Percentiles rank a stretch among this genome's conserved stretches.
phyloP scores from a whole-genome alignment of 805 yeast genomes.

The Yarrowia divulgata region DNA sequence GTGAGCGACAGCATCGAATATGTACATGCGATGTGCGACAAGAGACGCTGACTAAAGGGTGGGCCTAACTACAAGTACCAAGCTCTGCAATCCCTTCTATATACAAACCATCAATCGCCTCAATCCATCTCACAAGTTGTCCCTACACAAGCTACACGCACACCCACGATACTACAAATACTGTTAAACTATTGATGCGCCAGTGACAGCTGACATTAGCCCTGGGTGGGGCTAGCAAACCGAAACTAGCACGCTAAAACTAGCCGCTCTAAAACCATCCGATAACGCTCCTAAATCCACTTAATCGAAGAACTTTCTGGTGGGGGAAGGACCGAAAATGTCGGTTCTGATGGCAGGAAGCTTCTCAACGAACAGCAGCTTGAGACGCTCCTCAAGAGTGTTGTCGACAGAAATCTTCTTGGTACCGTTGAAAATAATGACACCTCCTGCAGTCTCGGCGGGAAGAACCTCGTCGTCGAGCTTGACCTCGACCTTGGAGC shows the following conservation, averaged over 20 bases:
- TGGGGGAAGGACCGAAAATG: slow-evolving; percentile 70
- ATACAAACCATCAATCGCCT: too few species aligned
- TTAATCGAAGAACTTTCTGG: slow-evolving; percentile 91
- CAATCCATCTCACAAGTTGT: too few species aligned
- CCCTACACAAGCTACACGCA: too few species aligned
- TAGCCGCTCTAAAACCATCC: neutral
- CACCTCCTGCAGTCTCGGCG: slow-evolving; percentile 83
- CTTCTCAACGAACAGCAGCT: slow-evolving; percentile 79
- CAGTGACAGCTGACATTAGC: neutral
- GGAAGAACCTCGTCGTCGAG: slow-evolving; percentile 68
- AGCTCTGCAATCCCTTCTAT: too few species aligned
- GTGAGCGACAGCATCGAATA: too few species aligned
- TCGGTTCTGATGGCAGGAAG: slow-evolving; percentile 93
- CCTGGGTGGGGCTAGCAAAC: neutral
- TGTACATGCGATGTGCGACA: too few species aligned
- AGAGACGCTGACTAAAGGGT: too few species aligned
- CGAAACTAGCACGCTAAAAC: neutral
- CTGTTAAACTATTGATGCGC: slow-evolving; percentile 4
- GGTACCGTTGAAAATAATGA: slow-evolving; percentile 66
- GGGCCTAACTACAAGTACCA: too few species aligned
- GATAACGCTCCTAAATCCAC: neutral
- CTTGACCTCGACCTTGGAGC: slow-evolving; percentile 61
- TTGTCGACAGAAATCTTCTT: slow-evolving; percentile 91
- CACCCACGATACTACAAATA: neutral
- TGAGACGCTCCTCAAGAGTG: slow-evolving; percentile 93